Base-by-base conservation (phyloP, 2,329 filamentous ascomycete species). In the Colletotrichum liriopes region DNA sequence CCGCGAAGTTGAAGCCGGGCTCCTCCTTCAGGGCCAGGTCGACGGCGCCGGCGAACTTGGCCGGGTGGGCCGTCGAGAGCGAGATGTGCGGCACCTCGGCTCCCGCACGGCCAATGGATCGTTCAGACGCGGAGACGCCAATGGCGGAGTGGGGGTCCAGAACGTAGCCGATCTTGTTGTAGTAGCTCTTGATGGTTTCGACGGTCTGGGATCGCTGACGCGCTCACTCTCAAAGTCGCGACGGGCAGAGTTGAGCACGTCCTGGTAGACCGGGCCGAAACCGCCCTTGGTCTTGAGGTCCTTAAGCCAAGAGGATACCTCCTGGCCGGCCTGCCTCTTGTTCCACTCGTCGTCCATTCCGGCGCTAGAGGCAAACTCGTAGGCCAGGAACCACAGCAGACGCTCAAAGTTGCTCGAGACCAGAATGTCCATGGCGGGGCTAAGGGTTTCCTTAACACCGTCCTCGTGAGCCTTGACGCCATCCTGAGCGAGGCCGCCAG, bases 401-500 rank as follows among this genome's bases (percentile, higher is more conserved):
- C 96, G 91, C 87, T 99, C 96, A 80, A 99, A 98, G 86, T 99
- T 99, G 81, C 93, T 96, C 32, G 93, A 96, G 16, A 98, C 95
- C 4, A 98, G 87, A 75, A 98, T 98, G 82, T 99, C 96, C 96
- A 99, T 98, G 56, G 96, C 96, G 0, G 96, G 96, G 77, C 93
- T 95, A 63, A 97, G 89, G 0, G 96, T 99, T 84, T 97, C 95
- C 84, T 94, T 95, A 74, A 96, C 94, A 47, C 93, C 94, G 55
- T 91, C 90, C 76, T 90, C 86, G 41, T 94, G 91, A 9, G 91
- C 91, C 77, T 89, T 87, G 60, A 83, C 86, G 7, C 90, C 90
- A 74, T 93, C 88, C 8, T 89, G 85, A 11, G 88, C 81, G 52
- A 95, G 89, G 35, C 93, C 93, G 47, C 89, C 89, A 75, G 90